phyloP scores from a whole-genome alignment of 2,329 filamentous ascomycete species.

The Cordyceps farinosa region DNA sequence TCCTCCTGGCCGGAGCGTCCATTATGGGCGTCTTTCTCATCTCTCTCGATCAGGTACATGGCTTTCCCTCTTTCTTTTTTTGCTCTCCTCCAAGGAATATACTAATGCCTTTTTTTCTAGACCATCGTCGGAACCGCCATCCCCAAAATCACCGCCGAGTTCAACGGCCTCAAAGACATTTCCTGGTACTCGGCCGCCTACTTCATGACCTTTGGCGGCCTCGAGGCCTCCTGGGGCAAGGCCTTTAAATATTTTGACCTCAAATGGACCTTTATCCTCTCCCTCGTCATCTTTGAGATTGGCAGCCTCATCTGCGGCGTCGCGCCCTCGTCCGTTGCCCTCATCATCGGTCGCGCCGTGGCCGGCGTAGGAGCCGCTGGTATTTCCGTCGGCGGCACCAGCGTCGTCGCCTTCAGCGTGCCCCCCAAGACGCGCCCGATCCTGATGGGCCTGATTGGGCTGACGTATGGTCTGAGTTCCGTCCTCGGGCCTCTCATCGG shows the following conservation, averaged over 20 bases:
- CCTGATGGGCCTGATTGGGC: slow-evolving; percentile 6
- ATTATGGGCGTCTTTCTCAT: too few relatives aligned
- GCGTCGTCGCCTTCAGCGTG: slow-evolving; percentile 37
- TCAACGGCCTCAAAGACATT: slow-evolving; percentile 41
- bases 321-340: slow-evolving; percentile 5
- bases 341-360: slow-evolving; percentile 36
- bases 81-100: too few relatives aligned
- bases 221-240: slow-evolving; percentile 40
- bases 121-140: slow-evolving; percentile 48
- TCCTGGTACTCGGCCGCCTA: slow-evolving; percentile 52
- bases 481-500: slow-evolving; percentile 29
- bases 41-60: too few relatives aligned
- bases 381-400: slow-evolving; percentile 39
- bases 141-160: slow-evolving; percentile 44
- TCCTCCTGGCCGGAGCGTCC: too few relatives aligned
- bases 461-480: slow-evolving; percentile 23
- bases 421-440: slow-evolving; percentile 18
- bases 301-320: slow-evolving; percentile 45
- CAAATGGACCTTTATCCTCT: slow-evolving; percentile 39
- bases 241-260: slow-evolving; percentile 45
- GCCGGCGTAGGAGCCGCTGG: slow-evolving; percentile 45
- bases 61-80: too few relatives aligned
- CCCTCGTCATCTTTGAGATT: slow-evolving; percentile 47
- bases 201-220: slow-evolving; percentile 37
- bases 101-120: slow-evolving; percentile 23